Conservation (phyloP, 2,329 filamentous ascomycete genomes). For the Claviceps sp. region DNA sequence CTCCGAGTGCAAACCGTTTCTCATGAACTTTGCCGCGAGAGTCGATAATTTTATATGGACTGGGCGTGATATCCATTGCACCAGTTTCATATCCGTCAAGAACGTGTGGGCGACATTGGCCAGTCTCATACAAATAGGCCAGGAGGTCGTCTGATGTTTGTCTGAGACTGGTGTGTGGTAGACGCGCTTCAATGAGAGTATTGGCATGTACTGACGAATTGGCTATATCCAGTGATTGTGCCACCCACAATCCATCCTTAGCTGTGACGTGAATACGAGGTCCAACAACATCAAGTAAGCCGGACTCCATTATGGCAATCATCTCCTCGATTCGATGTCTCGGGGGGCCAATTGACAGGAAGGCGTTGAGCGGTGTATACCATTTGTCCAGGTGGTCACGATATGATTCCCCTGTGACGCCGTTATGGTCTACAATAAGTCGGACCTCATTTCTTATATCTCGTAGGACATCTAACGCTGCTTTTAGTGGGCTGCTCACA, state of each 20-base stretch:
- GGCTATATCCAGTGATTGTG: background rate
- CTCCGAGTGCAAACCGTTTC: conserved; percentile 3
- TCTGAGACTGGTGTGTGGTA: conserved; percentile 1
- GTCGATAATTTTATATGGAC: conserved; percentile 1
- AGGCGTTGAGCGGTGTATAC: conserved; percentile 6
- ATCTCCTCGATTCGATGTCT: conserved; percentile 5
- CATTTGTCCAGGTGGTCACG: conserved; percentile 4
- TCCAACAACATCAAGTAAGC: conserved; percentile 3
- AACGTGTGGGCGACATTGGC: conserved; percentile 4
- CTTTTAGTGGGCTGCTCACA: conserved; percentile 2
- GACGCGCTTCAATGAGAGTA: conserved; percentile 3
- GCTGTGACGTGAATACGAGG: background rate
- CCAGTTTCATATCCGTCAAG: conserved; percentile 5
- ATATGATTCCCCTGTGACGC: conserved; percentile 2
- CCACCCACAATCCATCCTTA: background rate
- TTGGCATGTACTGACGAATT: background rate
- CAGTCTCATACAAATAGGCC: background rate
- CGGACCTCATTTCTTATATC: conserved; percentile 5
- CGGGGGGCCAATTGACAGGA: conserved; percentile 3
- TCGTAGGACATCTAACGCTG: conserved; percentile 4
- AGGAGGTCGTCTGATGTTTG: conserved; percentile 2
- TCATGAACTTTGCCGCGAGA: background rate
- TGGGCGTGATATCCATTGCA: conserved; percentile 2
- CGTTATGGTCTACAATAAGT: conserved; percentile 5
- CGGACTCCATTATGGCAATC: conserved; percentile 3